Conservation (phyloP, 2,329 filamentous ascomycete genomes). For the Mollisia scopiformis region DNA sequence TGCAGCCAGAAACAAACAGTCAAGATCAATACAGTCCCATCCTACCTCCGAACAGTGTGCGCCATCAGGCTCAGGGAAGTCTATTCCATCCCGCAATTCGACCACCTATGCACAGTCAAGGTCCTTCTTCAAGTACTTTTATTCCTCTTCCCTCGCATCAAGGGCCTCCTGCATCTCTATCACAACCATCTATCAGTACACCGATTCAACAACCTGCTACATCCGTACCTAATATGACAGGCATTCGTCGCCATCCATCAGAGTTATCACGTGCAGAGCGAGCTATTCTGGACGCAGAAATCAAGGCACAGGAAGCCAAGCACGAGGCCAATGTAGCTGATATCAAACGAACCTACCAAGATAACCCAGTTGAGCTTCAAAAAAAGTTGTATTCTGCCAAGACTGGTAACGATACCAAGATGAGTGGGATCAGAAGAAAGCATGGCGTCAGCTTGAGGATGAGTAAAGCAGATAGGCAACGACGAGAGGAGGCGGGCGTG, state of each 20-base stretch:
- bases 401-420: slow-evolving; percentile 32
- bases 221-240: not conserved
- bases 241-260: slow-evolving; percentile 25
- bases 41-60: not conserved
- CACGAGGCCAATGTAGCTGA: slow-evolving; percentile 14
- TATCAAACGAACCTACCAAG: slow-evolving; percentile 14
- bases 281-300: slow-evolving; percentile 23
- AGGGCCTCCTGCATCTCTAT: not conserved
- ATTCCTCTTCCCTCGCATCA: not conserved
- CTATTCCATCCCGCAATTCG: not conserved
- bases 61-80: not conserved
- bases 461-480: slow-evolving; percentile 31
- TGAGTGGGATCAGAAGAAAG: slow-evolving; percentile 31
- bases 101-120: slow-evolving; percentile 5
- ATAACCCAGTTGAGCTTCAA: slow-evolving; percentile 11
- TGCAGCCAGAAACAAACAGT: not conserved
- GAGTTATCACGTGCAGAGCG: slow-evolving; percentile 26
- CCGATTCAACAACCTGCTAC: slow-evolving; percentile 5
- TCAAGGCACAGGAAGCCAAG: slow-evolving; percentile 23
- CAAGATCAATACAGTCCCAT: not conserved
- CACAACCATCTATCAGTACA: slow-evolving; percentile 18
- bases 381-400: slow-evolving; percentile 24
- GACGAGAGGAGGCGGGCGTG: slow-evolving; percentile 10
- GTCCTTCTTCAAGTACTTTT: not conserved
- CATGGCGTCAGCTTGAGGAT: slow-evolving; percentile 34